phyloP scores from a whole-genome alignment of 78 protist species.

The Corallochytrium limacisporum region DNA sequence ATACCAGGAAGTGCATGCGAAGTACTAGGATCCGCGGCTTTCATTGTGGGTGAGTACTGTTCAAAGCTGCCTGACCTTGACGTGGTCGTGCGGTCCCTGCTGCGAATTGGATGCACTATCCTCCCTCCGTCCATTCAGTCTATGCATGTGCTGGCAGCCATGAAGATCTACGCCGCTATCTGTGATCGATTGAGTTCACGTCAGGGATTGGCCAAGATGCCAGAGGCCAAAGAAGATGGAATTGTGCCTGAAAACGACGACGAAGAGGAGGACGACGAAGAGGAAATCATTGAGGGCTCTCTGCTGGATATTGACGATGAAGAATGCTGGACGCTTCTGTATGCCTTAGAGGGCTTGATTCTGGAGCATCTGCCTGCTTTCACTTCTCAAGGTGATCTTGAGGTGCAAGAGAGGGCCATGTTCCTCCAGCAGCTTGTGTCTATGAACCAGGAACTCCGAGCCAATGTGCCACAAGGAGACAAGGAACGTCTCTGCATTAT shows the following conservation, averaged over 20 bases:
- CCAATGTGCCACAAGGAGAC: slow-evolving; percentile 15
- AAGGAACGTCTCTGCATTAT: too few species aligned
- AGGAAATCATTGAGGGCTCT: too few species aligned
- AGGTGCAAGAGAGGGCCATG: slow-evolving; percentile 75
- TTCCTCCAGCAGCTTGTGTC: slow-evolving; percentile 19
- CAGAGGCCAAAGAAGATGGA: too few species aligned
- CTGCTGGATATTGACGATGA: too few species aligned
- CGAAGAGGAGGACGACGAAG: too few species aligned
- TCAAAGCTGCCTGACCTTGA: neutral
- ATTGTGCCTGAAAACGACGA: too few species aligned
- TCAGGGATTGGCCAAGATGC: too few species aligned
- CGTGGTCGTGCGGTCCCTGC: slow-evolving; percentile 29
- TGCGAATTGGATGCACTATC: slow-evolving; percentile 26
- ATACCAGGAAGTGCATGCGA: too few species aligned
- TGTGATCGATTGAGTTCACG: too few species aligned
- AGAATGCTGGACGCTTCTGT: too few species aligned
- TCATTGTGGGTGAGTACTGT: slow-evolving; percentile 68
- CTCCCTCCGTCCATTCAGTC: slow-evolving; percentile 66
- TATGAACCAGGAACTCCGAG: slow-evolving; percentile 3
- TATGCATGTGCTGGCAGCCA: slow-evolving; percentile 36
- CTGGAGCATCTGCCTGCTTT: slow-evolving; percentile 31
- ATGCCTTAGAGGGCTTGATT: too few species aligned
- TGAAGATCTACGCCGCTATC: slow-evolving; percentile 47
- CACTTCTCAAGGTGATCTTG: slow-evolving; percentile 32
- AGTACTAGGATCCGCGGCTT: slow-evolving; percentile 71